Base-by-base conservation (phyloP, 345 rosid species). In the Murraya paniculata region DNA sequence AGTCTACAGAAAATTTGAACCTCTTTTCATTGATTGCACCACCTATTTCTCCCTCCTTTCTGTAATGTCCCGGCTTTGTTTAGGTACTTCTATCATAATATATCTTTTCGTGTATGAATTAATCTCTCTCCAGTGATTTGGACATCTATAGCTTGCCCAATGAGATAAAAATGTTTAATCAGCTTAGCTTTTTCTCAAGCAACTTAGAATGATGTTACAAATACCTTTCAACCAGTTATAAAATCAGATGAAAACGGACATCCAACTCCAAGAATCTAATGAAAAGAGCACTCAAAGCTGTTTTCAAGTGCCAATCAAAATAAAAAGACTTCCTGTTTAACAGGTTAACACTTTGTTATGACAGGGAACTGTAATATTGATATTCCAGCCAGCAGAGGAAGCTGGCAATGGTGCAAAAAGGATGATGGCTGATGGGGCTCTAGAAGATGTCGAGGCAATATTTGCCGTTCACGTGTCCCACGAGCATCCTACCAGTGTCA, bases 381-480 rank as follows among this genome's bases (percentile, higher is more conserved):
- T 94, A n/a, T 94, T 94, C 68, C 98, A 94, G 78, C 97, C 98
- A 2, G 97, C 98, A 6, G 98, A 94, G 84, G 98, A 94, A 88
- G 98, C 97, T 21, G 98, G 98, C 27, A 94, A 94, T 38, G 98
- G 98, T 9, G 98, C 98, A 18, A 94, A 92, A 68, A 62, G 81
- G 48, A 91, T 94, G 98, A 94, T 94, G 1, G 86, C 79, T 78
- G 98, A 94, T 9, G 94, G 91, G 6, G 97, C 94, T 0, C 78
- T 92, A 5, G 94, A 90, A 2, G 82, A 91, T 55, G 88, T 94
- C 16, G 91, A 91, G 65, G 97, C 96, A 71, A 92, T 92, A 57
- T 94, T 94, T 36, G 97, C 96, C 0, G 87, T 86, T 48, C 98
- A 94, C 28, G 97, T 94, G 13, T 92, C 97, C n/a, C 97, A 94